Evolutionary conservation across 129 eudicot species (phyloP), one percentile per base, ranked within the genome.

Genomic region (Centaurea solstitialis): DNA sequence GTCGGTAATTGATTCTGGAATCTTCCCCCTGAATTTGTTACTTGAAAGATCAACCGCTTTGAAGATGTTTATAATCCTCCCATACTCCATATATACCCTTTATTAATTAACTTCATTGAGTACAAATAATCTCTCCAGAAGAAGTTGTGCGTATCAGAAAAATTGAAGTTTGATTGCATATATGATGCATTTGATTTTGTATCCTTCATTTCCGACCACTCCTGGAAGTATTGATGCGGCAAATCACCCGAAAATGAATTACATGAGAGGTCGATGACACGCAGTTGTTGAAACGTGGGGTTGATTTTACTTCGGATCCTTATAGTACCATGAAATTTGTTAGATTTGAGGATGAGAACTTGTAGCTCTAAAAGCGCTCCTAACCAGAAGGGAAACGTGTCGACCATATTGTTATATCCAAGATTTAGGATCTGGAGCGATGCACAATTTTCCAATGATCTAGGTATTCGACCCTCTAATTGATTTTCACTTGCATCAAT

Each of bases 31-130:
- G 62, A 88, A 88, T 20, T 23, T 80, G 78, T 88, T 88, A 35
- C 83, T 68, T 12, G 87, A 88, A 15, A 88, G 68, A 76, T 88
- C 89, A 64, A 88, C 15, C 1, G 40, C 67, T 24, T 23, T 22
- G 15, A 88, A 76, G 33, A 67, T 33, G 5, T n/a, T 45, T 20
- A 69, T 9, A 11, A 85, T 67, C 61, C 61, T 77, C 72, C 6
- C 76, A 15, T 70, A 57, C 43, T 80, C 64, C 15, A 0, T 59
- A 30, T 72, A 33, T 15, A 62, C 76, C 20, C 83, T 72, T 81
- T 81, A 30, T 62, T 81, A 0, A 39, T 71, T 0, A 85, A 4
- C 1, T 4, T 50, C 24, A 81, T 76, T 1, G 76, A 62, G 64
- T 40, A 64, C 5, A 4, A n/a, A 41, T 62, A 73, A 9, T 59